Conservation (phyloP, 345 rosid species). For the Moricandia arvensis region DNA sequence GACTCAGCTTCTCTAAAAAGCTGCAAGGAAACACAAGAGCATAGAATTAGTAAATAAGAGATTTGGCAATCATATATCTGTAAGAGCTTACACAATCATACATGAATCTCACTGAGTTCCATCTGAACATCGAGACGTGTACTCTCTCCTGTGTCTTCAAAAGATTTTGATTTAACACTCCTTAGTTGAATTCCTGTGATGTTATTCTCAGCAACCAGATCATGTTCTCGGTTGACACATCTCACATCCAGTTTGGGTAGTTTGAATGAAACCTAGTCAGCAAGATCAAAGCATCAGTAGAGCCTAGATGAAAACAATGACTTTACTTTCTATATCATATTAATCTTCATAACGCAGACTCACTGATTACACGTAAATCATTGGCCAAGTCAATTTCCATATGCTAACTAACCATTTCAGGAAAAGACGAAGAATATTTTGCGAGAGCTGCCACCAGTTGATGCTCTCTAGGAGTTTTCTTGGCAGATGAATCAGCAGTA, state of each 20-base stretch:
- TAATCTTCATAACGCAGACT: background rate
- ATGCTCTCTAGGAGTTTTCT: slow-evolving; percentile 49
- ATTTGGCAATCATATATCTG: slow-evolving; percentile 19
- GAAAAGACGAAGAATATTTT: slow-evolving; percentile 64
- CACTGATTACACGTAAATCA: background rate
- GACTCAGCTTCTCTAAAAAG: slow-evolving; percentile 72
- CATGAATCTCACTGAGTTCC: slow-evolving; percentile 96
- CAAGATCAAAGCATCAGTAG: background rate
- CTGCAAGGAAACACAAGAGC: slow-evolving; percentile 53
- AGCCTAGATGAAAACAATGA: background rate
- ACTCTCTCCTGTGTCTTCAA: slow-evolving; percentile 90
- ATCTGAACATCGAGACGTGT: slow-evolving; percentile 85
- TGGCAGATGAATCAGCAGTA: slow-evolving; percentile 39
- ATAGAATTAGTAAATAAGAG: slow-evolving; percentile 18
- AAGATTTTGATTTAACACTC: slow-evolving; percentile 61
- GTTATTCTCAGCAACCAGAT: slow-evolving; percentile 66
- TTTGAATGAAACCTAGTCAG: slow-evolving; percentile 62
- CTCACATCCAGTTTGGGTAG: slow-evolving; percentile 83
- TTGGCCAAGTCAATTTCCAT: slow-evolving; percentile 13
- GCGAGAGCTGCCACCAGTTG: slow-evolving; percentile 50
- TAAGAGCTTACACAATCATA: slow-evolving; percentile 43
- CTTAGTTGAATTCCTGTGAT: slow-evolving; percentile 82
- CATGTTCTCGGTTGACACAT: slow-evolving; percentile 66
- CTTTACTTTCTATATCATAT: background rate
- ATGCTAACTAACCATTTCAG: slow-evolving; percentile 73